These are phyloP conservation scores for Chalciporus chontae DNA, from an alignment of 768 basidiomycete genomes.

Conservation along the genomic window DNA sequence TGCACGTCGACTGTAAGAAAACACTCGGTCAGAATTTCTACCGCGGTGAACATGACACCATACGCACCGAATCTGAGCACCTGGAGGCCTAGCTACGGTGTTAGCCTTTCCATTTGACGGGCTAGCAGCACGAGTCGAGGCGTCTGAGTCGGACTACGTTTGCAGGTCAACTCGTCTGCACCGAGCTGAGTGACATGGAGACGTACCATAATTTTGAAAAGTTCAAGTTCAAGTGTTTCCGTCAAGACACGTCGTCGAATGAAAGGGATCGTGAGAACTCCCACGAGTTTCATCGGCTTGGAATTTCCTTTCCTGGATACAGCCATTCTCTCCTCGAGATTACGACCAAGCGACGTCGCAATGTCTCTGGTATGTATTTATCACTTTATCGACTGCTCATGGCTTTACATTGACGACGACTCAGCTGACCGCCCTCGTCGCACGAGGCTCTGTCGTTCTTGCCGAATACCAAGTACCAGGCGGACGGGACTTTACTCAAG, in stretches of 20 bases:
- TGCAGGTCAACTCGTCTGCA: background rate
- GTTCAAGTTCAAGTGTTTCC: conserved; percentile 8
- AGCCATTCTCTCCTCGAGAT: too few species aligned
- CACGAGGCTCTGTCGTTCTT: conserved; percentile 74
- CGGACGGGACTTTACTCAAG: conserved; percentile 85
- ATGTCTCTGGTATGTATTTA: conserved; percentile 27
- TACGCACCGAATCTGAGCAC: conserved; percentile 73
- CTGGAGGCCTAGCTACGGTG: conserved; percentile 68
- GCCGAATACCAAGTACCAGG: conserved; percentile 77
- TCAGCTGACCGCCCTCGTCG: conserved; percentile 83
- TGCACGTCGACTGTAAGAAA: conserved; percentile 61
- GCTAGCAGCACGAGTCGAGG: conserved; percentile 42
- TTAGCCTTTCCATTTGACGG: conserved; percentile 40
- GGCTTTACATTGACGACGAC: background rate
- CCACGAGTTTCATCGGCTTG: too few species aligned
- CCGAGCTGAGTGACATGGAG: background rate
- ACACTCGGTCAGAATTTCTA: background rate
- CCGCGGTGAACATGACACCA: background rate
- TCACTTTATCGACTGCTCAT: background rate
- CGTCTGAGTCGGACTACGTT: conserved; percentile 76
- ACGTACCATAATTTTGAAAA: conserved; percentile 32
- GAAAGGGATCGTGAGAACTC: conserved; percentile 24
- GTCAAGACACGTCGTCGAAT: conserved; percentile 15
- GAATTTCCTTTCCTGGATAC: conserved; percentile 16
- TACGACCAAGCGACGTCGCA: background rate